A percentile compares a stretch with the other conserved stretches of the same genome.
These are phyloP conservation scores for Acrodontium crateriforme DNA, from an alignment of 2,329 filamentous ascomycete species.

Conservation along the genomic window DNA sequence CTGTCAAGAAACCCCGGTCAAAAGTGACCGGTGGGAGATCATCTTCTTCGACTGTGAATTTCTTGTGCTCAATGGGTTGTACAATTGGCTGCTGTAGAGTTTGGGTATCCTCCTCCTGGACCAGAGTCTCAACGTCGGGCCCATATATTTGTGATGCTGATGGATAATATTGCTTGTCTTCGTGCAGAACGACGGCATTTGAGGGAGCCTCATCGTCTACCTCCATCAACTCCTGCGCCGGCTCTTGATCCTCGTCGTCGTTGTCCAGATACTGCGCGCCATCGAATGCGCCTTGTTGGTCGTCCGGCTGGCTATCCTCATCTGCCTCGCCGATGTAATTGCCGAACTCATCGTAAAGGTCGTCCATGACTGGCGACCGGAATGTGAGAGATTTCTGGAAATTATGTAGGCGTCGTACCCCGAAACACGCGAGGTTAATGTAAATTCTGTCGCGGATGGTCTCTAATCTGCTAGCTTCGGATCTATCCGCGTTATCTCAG, in stretches of 20 bases:
- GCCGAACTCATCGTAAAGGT: constrained; percentile 97
- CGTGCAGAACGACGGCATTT: constrained; percentile 93
- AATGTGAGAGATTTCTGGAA: background rate
- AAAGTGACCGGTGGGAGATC: constrained; percentile 82
- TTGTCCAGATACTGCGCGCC: constrained; percentile 72
- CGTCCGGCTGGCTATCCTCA: constrained; percentile 76
- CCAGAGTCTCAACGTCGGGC: constrained; percentile 82
- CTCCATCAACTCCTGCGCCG: constrained; percentile 83
- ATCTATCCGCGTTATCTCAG: too few relatives aligned
- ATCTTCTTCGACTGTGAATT: constrained; percentile 84
- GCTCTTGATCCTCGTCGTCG: constrained; percentile 44
- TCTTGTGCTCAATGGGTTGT: constrained; percentile 83
- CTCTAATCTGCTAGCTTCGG: too few relatives aligned
- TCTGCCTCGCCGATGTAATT: constrained; percentile 95
- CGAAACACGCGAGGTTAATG: too few relatives aligned
- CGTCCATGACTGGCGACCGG: constrained; percentile 41
- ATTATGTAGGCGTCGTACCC: too few relatives aligned
- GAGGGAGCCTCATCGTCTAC: constrained; percentile 81
- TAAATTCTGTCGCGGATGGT: too few relatives aligned
- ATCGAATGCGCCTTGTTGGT: constrained; percentile 57
- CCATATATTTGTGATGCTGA: constrained; percentile 96
- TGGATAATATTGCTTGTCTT: constrained; percentile 99
- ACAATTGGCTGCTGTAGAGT: constrained; percentile 86
- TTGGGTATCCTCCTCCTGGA: constrained; percentile 95
- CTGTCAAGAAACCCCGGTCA: constrained; percentile 82